Conservation (phyloP, 495 filamentous ascomycete genomes). For the Neurospora cerealis region DNA sequence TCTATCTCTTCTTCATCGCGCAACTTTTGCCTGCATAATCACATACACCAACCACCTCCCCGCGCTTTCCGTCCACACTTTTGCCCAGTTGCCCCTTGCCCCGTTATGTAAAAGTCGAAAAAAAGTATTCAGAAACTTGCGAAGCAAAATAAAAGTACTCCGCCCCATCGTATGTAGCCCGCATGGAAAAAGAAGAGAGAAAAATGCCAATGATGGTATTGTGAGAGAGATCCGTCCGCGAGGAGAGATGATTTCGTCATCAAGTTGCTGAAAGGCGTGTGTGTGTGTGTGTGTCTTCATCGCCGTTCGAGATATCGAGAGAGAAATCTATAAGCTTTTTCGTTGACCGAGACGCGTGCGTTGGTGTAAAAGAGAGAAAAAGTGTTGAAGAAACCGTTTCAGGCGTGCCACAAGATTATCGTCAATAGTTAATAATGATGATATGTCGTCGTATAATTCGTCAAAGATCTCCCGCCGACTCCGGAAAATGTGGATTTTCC, state of each 20-base stretch:
- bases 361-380: not conserved
- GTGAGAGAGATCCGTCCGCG: not conserved
- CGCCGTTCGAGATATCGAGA: not conserved
- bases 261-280: not conserved
- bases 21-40: not conserved
- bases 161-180: not conserved
- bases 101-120: not conserved
- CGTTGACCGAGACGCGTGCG: not conserved
- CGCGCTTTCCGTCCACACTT: too few relatives aligned
- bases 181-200: not conserved
- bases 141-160: not conserved
- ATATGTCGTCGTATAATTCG: not conserved
- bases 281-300: not conserved
- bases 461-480: not conserved
- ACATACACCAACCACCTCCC: not conserved
- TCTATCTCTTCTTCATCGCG: not conserved
- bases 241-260: not conserved
- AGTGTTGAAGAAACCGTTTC: not conserved
- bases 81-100: not conserved
- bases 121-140: not conserved
- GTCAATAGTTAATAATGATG: not conserved
- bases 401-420: not conserved
- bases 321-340: not conserved
- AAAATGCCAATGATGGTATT: not conserved
- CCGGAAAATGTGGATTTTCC: not conserved